Base-by-base conservation (phyloP, 1,284 basidiomycete species). In the Ustilago shanxiensis region DNA sequence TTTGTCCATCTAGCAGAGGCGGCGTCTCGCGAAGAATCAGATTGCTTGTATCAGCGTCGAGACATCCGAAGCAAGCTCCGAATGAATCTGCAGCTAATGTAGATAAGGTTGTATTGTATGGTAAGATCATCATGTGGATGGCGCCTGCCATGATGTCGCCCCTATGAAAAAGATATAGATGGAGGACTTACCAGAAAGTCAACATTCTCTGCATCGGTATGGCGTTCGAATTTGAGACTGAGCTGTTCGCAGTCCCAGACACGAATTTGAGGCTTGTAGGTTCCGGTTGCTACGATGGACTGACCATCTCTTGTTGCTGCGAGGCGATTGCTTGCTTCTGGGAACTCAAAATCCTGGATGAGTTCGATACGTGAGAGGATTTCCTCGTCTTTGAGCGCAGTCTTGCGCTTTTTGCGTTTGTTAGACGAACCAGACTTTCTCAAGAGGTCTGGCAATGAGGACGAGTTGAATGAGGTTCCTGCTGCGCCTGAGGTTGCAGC, bases 251-350 rank as follows among this genome's bases (percentile, higher is more conserved):
- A 88, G 86, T 99, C 97, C 92, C 94, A 99, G 3, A 96, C 93
- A 71, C 94, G 90, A 86, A 99, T 95, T 86, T 97, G 94, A 1
- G 97, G 97, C 87, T 99, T 99, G 88, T 99, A 99, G 1, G 93
- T 95, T 22, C 97, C 97, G 10, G 96, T 99, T 0, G 94, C 96
- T 66, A 99, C 90, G 14, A 92, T 92, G 89, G 95, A 92, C 79
- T 93, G 91, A 2, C 97, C 96, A 86, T 99, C 96, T 41, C 91
- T 88, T 2, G 95, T 98, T 7, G 93, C 93, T 86, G 91, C 93
- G 82, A 99, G 90, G 82, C 91, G 91, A 87, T 95, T 96, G 84
- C 93, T 95, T 13, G 95, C 95, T 85, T 98, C 95, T 10, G 97
- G 95, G 78, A 99, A 99, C 82, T 95, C 93, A 86, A 99, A 97